These are phyloP conservation scores for Castanea sativa DNA, from an alignment of 306 rosid species.

Conservation along the genomic window DNA sequence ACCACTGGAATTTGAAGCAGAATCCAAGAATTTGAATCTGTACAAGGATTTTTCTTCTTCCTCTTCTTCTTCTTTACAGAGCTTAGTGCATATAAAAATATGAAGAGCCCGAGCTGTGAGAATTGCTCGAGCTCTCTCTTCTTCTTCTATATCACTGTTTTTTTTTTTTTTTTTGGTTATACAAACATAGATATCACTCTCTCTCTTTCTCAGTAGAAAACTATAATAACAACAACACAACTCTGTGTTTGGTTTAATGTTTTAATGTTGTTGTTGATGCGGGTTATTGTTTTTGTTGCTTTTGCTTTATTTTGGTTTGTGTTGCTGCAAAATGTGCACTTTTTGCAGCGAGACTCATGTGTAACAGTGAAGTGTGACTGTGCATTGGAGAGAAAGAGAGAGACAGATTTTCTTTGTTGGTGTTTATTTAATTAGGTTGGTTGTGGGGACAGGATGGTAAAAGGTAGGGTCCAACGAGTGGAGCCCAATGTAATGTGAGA, in stretches of 20 bases:
- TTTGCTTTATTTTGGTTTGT: constrained; percentile 29
- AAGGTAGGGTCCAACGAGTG: neutral
- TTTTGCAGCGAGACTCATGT: constrained; percentile 18
- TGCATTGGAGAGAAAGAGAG: neutral
- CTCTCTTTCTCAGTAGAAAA: neutral
- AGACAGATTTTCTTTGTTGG: neutral
- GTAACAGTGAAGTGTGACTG: neutral
- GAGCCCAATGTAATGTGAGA: neutral
- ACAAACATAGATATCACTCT: neutral
- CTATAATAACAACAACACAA: neutral
- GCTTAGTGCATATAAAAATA: no score
- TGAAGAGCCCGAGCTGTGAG: constrained; percentile 4
- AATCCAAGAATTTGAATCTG: constrained; percentile 25
- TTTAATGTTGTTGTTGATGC: neutral
- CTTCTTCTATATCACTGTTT: neutral
- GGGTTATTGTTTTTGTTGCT: constrained; percentile 5
- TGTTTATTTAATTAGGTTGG: neutral
- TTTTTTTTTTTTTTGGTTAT: no score
- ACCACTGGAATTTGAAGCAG: neutral
- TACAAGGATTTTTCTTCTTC: constrained; percentile 4
- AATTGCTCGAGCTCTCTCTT: neutral
- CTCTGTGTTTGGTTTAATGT: neutral
- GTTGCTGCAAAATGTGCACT: constrained; percentile 29
- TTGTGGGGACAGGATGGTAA: constrained; percentile 9
- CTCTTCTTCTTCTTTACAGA: neutral